These are phyloP conservation scores for Cephaloascus fragrans DNA, from an alignment of 805 yeast species.

Conservation along the genomic window DNA sequence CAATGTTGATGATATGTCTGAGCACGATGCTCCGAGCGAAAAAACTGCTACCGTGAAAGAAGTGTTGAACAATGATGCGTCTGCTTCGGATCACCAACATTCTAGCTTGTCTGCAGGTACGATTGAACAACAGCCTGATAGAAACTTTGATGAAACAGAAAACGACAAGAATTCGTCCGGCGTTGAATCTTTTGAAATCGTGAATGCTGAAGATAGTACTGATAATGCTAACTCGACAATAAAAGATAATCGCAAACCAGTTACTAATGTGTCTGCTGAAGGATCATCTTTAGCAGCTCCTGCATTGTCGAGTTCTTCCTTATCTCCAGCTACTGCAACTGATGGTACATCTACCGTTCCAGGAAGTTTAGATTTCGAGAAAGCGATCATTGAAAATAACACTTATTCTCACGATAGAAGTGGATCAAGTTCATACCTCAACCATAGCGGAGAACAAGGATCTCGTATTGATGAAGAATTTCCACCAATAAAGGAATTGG, in stretches of 20 bases:
- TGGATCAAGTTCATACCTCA: not conserved
- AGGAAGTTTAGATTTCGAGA: not conserved
- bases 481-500: constrained; percentile 52
- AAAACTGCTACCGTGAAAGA: constrained; percentile 16
- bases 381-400: not conserved
- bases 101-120: constrained; percentile 19
- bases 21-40: constrained; percentile 25
- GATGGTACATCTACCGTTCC: not conserved
- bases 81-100: constrained; percentile 8
- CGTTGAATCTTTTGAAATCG: constrained; percentile 45
- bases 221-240: not conserved
- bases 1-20: constrained; percentile 31
- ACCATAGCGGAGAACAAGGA: too few relatives aligned
- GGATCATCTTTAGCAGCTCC: not conserved
- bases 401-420: too few relatives aligned
- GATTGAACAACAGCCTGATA: constrained; percentile 14
- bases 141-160: constrained; percentile 14
- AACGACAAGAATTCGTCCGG: constrained; percentile 32
- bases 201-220: constrained; percentile 33
- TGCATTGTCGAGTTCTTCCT: not conserved
- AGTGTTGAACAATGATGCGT: constrained; percentile 7
- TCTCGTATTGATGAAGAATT: constrained; percentile 41
- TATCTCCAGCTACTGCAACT: not conserved
- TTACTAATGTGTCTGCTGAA: not conserved
- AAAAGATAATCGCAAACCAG: not conserved